Conservation (phyloP, 225 moss, liverwort and hornwort genomes). For the Asterella californica region DNA sequence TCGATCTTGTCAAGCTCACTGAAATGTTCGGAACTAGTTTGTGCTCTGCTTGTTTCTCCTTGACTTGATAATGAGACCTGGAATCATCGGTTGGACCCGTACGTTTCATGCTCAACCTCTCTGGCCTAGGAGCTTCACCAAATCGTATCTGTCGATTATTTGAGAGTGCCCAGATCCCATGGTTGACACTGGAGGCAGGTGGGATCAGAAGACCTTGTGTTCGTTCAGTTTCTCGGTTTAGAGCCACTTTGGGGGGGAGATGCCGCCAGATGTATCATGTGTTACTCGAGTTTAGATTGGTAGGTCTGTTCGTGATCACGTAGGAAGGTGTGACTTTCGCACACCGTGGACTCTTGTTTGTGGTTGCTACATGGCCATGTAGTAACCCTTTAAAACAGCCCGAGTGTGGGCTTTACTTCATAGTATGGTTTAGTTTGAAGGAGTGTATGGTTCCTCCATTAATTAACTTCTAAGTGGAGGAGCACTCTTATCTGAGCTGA, state of each 20-base stretch:
- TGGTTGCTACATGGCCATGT: constrained; percentile 29
- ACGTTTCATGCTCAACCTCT: constrained; percentile 18
- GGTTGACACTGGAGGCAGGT: constrained; percentile 26
- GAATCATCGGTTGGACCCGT: constrained; percentile 9
- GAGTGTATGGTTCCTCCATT: constrained; percentile 18
- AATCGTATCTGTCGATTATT: constrained; percentile 14
- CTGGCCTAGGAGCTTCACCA: constrained; percentile 11
- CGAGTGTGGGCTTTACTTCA: constrained; percentile 31
- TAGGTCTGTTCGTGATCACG: constrained; percentile 22
- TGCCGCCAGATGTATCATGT: constrained; percentile 34
- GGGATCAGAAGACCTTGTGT: constrained; percentile 19
- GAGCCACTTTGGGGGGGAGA: constrained; percentile 24
- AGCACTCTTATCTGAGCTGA: constrained; percentile 11
- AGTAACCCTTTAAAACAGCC: constrained; percentile 40
- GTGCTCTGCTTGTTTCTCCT: constrained; percentile 21
- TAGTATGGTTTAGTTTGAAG: constrained; percentile 20
- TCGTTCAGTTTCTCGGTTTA: constrained; percentile 21
- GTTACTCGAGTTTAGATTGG: constrained; percentile 23
- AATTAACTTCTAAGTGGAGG: constrained; percentile 1
- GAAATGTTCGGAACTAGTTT: constrained; percentile 22
- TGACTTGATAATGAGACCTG: constrained; percentile 23
- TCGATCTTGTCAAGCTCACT: constrained; percentile 24
- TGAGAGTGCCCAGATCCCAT: constrained; percentile 6
- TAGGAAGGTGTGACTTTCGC: constrained; percentile 24
- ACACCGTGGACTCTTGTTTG: constrained; percentile 28